A percentile compares a stretch with the other conserved stretches of the same genome.
Evolutionary conservation across 805 yeast species (phyloP).

Genomic region (Nakazawaea peltata): DNA sequence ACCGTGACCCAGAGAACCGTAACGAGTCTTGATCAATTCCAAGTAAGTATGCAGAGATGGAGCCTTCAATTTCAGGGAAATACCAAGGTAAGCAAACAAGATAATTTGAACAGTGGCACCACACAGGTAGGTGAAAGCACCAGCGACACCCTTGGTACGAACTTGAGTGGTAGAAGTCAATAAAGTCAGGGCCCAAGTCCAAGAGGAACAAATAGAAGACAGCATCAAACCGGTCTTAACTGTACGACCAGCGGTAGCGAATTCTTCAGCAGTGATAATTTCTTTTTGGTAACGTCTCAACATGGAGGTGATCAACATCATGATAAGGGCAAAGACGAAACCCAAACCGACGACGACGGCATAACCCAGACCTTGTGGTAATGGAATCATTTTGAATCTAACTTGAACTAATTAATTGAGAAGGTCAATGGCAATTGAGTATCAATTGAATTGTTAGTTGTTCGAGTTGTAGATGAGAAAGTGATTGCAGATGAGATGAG

Average conservation of each 20-base stretch:
- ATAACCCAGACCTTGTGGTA: conserved; percentile 75
- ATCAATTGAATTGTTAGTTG: neutral
- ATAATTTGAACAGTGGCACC: conserved; percentile 91
- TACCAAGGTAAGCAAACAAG: conserved; percentile 78
- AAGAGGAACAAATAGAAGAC: conserved; percentile 85
- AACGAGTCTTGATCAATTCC: conserved; percentile 76
- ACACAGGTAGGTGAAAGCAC: conserved; percentile 79
- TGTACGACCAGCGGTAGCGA: conserved; percentile 86
- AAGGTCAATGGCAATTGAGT: neutral
- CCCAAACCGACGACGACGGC: conserved; percentile 90
- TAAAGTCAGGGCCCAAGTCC: conserved; percentile 91
- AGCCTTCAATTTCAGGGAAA: conserved; percentile 81
- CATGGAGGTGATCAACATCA: conserved; percentile 68
- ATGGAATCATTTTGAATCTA: conserved; percentile 8
- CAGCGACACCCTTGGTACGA: conserved; percentile 69
- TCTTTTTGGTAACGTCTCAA: conserved; percentile 77
- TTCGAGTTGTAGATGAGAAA: conserved; percentile 11
- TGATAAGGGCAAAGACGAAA: conserved; percentile 56
- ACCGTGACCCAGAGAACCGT: conserved; percentile 68
- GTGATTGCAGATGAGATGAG: neutral
- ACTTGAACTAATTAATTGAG: neutral
- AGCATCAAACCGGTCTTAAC: conserved; percentile 81
- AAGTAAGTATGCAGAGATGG: conserved; percentile 89
- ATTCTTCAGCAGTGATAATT: conserved; percentile 87
- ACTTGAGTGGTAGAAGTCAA: conserved; percentile 73